Conservation (phyloP, 2,329 filamentous ascomycete genomes). For the Aspergillus pseudoviridinutans region DNA sequence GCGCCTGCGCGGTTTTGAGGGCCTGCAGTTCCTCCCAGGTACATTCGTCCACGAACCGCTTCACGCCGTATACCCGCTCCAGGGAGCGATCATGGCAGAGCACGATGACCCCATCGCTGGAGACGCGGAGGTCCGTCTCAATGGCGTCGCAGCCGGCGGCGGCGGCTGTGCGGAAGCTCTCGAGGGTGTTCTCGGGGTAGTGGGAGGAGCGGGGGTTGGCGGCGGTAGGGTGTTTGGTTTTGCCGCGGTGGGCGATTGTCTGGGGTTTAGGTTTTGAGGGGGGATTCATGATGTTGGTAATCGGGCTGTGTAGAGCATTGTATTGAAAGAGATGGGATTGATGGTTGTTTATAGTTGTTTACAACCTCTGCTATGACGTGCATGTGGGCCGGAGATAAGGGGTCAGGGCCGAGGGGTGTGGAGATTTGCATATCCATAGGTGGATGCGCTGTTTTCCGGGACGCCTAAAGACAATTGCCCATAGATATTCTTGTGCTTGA, state of each 20-base stretch:
- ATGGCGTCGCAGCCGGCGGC: slow-evolving; percentile 72
- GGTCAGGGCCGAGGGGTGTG: not conserved
- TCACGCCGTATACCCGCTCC: slow-evolving; percentile 75
- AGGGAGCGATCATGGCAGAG: slow-evolving; percentile 74
- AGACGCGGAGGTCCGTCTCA: slow-evolving; percentile 84
- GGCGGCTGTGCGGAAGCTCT: slow-evolving; percentile 70
- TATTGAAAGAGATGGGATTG: too few species aligned
- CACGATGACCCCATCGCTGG: slow-evolving; percentile 78
- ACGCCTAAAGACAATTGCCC: not conserved
- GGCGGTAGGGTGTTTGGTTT: slow-evolving; percentile 45
- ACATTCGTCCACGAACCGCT: slow-evolving; percentile 68
- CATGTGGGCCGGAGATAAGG: not conserved
- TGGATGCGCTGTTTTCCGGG: not conserved
- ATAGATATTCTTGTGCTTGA: not conserved
- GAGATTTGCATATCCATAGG: not conserved
- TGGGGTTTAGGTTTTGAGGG: slow-evolving; percentile 25
- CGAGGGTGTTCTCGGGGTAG: slow-evolving; percentile 83
- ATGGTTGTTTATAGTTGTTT: not conserved
- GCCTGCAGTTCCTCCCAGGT: slow-evolving; percentile 70
- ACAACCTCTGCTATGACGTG: not conserved
- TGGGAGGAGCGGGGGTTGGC: not conserved
- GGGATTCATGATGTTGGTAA: not conserved
- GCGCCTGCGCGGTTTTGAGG: slow-evolving; percentile 63
- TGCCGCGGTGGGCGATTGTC: slow-evolving; percentile 47
- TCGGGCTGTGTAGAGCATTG: not conserved